Conservation (phyloP, 176 grass and related monocot species). For the Cymbopogon citratus region DNA sequence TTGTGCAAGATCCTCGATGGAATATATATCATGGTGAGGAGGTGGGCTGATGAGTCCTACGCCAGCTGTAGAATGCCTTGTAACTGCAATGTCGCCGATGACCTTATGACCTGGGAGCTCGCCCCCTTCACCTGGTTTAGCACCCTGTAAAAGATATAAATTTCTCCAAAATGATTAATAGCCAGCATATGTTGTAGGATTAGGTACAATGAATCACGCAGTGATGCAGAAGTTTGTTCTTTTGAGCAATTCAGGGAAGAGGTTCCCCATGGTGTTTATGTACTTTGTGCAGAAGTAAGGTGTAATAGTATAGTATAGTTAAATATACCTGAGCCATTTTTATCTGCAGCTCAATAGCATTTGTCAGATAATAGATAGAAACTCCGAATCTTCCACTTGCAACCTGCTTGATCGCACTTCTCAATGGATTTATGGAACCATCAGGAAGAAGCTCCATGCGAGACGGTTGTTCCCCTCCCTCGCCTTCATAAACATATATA, state of each 20-base stretch:
- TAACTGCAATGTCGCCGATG: constrained; percentile 52
- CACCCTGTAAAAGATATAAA: constrained; percentile 42
- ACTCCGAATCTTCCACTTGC: constrained; percentile 74
- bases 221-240: not conserved
- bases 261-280: not conserved
- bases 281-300: not conserved
- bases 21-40: constrained; percentile 80
- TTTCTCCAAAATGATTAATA: not conserved
- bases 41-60: constrained; percentile 75
- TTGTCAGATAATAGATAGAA: constrained; percentile 52
- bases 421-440: constrained; percentile 56
- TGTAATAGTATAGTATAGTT: not conserved
- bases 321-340: constrained; percentile 81
- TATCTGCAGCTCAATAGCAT: constrained; percentile 67
- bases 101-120: constrained; percentile 72
- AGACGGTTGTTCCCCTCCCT: constrained; percentile 61
- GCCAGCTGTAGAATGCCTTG: constrained; percentile 60
- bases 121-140: constrained; percentile 68
- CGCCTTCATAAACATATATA: constrained; percentile 32
- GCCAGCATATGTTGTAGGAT: not conserved
- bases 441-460: constrained; percentile 54
- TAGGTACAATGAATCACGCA: not conserved
- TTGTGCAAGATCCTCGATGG: constrained; percentile 67
- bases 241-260: not conserved
- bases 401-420: constrained; percentile 65